Percentiles rank a stretch among this genome's conserved stretches.
Conservation (phyloP, 1,284 basidiomycete species). For the Cutaneotrichosporon sp. region DNA sequence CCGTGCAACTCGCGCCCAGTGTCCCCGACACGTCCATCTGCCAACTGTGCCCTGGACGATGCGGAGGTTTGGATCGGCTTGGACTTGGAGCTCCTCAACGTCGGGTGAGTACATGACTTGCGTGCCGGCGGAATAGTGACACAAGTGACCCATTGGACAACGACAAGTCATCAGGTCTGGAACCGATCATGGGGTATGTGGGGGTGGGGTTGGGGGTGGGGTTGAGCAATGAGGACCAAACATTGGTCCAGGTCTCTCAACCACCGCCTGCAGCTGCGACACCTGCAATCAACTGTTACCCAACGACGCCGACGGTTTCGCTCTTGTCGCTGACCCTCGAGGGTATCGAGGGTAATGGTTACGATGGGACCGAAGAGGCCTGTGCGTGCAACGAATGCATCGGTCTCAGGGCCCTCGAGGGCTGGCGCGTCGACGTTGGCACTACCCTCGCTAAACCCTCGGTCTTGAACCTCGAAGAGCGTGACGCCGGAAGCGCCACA, state of each 20-base stretch:
- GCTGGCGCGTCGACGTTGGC: neutral
- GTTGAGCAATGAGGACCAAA: neutral
- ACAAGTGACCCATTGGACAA: neutral
- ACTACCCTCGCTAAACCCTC: neutral
- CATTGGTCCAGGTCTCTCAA: neutral
- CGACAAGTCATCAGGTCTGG: neutral
- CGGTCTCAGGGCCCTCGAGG: neutral
- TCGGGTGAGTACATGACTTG: constrained; percentile 2
- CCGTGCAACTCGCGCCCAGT: constrained; percentile 1
- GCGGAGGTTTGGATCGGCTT: neutral
- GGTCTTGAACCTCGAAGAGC: neutral
- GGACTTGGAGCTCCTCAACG: neutral
- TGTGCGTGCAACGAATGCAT: neutral
- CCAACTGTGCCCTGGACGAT: neutral
- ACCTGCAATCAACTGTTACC: neutral
- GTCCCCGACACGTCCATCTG: neutral
- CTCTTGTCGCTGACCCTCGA: neutral
- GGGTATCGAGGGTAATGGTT: neutral
- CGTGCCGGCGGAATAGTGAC: neutral
- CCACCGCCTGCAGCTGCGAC: neutral
- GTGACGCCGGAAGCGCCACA: constrained; percentile 1
- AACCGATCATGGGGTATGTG: neutral
- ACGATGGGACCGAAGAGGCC: neutral
- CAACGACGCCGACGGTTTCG: neutral
- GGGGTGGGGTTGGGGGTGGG: neutral